These are phyloP conservation scores for Lichtheimia hyalospora DNA, from an alignment of 371 early-diverging fungal species.

Conservation along the genomic window DNA sequence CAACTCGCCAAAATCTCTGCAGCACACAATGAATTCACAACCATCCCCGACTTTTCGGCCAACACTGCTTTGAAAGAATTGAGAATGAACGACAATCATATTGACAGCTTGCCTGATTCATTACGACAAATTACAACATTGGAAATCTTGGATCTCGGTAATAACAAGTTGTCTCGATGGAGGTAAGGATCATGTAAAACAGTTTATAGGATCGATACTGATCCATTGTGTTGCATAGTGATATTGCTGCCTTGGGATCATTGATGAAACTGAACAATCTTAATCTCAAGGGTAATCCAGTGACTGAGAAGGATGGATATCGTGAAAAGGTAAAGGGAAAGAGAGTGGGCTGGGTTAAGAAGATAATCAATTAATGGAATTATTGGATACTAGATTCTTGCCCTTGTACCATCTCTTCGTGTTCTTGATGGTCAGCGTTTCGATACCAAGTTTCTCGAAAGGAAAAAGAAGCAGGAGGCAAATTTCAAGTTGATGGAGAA, in stretches of 20 bases:
- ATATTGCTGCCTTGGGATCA: conserved; percentile 64
- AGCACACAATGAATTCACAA: conserved; percentile 70
- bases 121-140: conserved; percentile 55
- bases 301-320: conserved; percentile 65
- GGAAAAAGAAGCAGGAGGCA: conserved; percentile 57
- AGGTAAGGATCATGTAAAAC: conserved; percentile 20
- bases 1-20: conserved; percentile 75
- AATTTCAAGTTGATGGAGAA: conserved; percentile 40
- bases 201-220: background rate
- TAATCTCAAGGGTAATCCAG: conserved; percentile 81
- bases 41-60: conserved; percentile 67
- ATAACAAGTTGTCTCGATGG: conserved; percentile 67
- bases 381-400: conserved; percentile 40
- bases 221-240: conserved; percentile 21
- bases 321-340: conserved; percentile 52
- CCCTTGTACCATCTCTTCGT: conserved; percentile 70
- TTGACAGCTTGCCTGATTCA: conserved; percentile 63
- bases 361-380: background rate
- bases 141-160: conserved; percentile 76
- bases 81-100: conserved; percentile 77
- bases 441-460: conserved; percentile 74
- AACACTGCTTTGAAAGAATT: conserved; percentile 69
- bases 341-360: background rate
- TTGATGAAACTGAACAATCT: conserved; percentile 66
- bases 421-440: conserved; percentile 83